Conservation (phyloP, 495 filamentous ascomycete genomes). For the Penicillium silybi region DNA sequence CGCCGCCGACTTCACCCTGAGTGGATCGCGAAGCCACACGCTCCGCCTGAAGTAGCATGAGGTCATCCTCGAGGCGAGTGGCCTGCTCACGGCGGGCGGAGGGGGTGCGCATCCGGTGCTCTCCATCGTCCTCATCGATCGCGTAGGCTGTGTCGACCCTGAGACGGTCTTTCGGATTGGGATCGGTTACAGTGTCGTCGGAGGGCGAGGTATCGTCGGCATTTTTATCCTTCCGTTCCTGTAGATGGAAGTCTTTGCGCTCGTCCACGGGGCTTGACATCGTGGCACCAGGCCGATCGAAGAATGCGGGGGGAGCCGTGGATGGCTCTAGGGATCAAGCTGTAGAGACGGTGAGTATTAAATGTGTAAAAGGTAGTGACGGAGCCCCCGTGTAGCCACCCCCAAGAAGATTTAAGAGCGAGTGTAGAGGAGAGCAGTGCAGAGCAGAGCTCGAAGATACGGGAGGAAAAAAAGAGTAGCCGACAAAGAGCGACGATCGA, state of each 20-base stretch:
- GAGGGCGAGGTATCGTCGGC: conserved; percentile 31
- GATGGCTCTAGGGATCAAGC: conserved; percentile 4
- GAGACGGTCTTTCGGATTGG: conserved; percentile 24
- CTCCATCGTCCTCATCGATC: conserved; percentile 14
- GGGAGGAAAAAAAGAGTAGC: background rate
- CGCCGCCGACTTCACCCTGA: conserved; percentile 38
- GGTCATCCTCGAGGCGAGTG: conserved; percentile 74
- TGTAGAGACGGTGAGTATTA: background rate
- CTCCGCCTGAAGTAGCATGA: conserved; percentile 80
- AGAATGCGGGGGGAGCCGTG: conserved; percentile 15
- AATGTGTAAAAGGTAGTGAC: background rate
- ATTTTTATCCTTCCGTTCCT: conserved; percentile 19
- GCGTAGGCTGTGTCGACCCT: conserved; percentile 33
- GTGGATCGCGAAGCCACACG: conserved; percentile 59
- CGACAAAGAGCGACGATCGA: background rate
- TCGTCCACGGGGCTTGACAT: conserved; percentile 56
- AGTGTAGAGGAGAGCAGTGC: background rate
- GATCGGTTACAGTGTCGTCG: conserved; percentile 38
- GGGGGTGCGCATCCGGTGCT: conserved; percentile 35
- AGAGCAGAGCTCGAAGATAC: background rate
- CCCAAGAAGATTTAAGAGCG: background rate
- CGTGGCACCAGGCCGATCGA: conserved; percentile 33
- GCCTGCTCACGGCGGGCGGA: conserved; percentile 61
- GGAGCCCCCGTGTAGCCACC: background rate
- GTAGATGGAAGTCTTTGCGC: conserved; percentile 19